Evolutionary conservation across 176 grass and related monocot species (phyloP).

Genomic region (Otatea glauca): DNA sequence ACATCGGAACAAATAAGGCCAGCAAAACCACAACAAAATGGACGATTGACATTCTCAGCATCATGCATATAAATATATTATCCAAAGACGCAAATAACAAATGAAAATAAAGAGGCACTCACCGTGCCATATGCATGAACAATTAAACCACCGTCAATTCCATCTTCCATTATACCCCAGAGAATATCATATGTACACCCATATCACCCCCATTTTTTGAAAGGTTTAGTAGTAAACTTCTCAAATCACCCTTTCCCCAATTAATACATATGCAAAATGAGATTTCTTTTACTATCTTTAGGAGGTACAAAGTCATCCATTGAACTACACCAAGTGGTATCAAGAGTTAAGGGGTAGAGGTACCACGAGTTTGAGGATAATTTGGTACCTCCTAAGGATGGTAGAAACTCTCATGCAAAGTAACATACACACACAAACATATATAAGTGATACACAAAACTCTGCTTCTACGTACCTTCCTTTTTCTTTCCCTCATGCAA

Average conservation of each 20-base stretch:
- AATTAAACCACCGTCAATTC: slow-evolving; percentile 27
- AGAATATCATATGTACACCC: slow-evolving; percentile 46
- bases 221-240: slow-evolving; percentile 27
- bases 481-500: slow-evolving; percentile 26
- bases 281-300: too few species aligned
- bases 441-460: slow-evolving; percentile 69
- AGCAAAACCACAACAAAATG: background rate
- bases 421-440: slow-evolving; percentile 13
- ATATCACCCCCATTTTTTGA: slow-evolving; percentile 21
- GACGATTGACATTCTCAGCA: background rate
- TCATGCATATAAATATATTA: background rate
- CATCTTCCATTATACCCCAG: slow-evolving; percentile 40
- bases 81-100: background rate
- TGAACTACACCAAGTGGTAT: too few species aligned
- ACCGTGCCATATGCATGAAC: background rate
- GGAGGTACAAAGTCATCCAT: too few species aligned
- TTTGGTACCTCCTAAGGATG: too few species aligned
- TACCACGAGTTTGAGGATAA: too few species aligned
- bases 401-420: background rate
- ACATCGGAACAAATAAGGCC: background rate
- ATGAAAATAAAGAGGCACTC: background rate
- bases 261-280: background rate
- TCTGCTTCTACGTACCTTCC: slow-evolving; percentile 47
- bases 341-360: too few species aligned
- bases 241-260: background rate